A percentile compares a stretch with the other conserved stretches of the same genome.
Evolutionary conservation across 371 early-diverging fungal genomes (phyloP).

Genomic region (Synchytrium microbalum): DNA sequence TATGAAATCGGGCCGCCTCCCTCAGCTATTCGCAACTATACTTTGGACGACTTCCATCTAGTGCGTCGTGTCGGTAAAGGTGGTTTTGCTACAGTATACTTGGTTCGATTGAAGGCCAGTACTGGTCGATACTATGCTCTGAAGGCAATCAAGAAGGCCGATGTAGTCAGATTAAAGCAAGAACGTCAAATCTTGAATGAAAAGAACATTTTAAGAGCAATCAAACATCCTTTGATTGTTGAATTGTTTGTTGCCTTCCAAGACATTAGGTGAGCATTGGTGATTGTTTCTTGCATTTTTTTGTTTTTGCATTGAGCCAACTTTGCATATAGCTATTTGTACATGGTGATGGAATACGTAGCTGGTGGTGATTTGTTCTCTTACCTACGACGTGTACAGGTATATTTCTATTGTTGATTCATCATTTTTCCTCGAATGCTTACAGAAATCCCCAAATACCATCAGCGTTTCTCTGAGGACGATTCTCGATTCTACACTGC

Average conservation of each 20-base stretch:
- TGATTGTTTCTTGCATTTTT: too few relatives aligned
- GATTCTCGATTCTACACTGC: conserved; percentile 45
- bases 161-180: conserved; percentile 39
- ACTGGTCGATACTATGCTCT: conserved; percentile 41
- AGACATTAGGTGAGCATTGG: conserved; percentile 8
- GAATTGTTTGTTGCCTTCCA: conserved; percentile 41
- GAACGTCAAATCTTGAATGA: conserved; percentile 45
- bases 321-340: conserved; percentile 30
- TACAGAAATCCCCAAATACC: conserved; percentile 9
- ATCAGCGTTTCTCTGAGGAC: conserved; percentile 40
- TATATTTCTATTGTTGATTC: conserved; percentile 8
- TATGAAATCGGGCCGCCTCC: conserved; percentile 17
- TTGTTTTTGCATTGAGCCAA: too few relatives aligned
- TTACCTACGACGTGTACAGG: conserved; percentile 31
- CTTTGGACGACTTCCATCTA: conserved; percentile 38
- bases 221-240: conserved; percentile 27
- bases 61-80: conserved; percentile 40
- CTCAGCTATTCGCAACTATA: conserved; percentile 1
- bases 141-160: conserved; percentile 42
- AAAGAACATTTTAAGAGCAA: conserved; percentile 35
- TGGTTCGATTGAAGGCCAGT: conserved; percentile 30
- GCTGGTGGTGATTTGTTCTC: conserved; percentile 57
- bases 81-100: conserved; percentile 40
- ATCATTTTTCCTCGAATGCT: conserved; percentile 6
- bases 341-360: conserved; percentile 62